Evolutionary conservation across 2,329 filamentous ascomycete species (phyloP).

Genomic region (Camptophora hylomeconis): DNA sequence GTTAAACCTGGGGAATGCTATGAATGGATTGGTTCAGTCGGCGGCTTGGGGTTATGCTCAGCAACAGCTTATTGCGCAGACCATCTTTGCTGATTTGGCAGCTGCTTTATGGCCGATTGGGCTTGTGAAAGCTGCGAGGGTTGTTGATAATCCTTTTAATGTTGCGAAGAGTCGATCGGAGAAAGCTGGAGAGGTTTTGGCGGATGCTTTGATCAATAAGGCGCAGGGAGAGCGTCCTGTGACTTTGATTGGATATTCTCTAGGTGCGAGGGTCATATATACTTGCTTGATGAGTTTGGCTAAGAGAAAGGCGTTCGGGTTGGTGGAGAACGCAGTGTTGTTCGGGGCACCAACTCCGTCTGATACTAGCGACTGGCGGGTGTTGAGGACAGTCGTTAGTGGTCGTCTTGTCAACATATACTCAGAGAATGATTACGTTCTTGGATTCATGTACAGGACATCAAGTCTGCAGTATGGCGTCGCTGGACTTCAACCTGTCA

Average conservation of each 20-base stretch:
- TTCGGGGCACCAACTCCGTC: constrained; percentile 72
- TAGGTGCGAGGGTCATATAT: constrained; percentile 72
- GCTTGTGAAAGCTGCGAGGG: constrained; percentile 51
- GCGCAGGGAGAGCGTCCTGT: constrained; percentile 73
- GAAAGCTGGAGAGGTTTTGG: constrained; percentile 67
- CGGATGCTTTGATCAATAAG: constrained; percentile 69
- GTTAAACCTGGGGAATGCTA: constrained; percentile 61
- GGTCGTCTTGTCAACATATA: constrained; percentile 80
- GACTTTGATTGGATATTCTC: constrained; percentile 67
- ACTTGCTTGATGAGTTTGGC: constrained; percentile 66
- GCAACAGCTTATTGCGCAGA: constrained; percentile 59
- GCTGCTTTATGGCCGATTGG: constrained; percentile 58
- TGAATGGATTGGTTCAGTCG: constrained; percentile 65
- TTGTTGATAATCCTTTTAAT: constrained; percentile 71
- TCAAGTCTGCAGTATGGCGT: constrained; percentile 72
- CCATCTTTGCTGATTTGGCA: constrained; percentile 54
- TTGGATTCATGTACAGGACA: constrained; percentile 76
- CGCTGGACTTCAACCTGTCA: constrained; percentile 65
- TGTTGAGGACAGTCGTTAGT: constrained; percentile 63
- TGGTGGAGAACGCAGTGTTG: constrained; percentile 71
- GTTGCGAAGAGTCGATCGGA: constrained; percentile 64
- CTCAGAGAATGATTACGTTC: constrained; percentile 73
- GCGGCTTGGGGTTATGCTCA: constrained; percentile 70
- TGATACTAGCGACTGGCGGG: constrained; percentile 58
- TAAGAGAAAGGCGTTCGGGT: constrained; percentile 64